Base-by-base conservation (phyloP, 2,329 filamentous ascomycete genomes). In the Neopestalotiopsis clavispora region DNA sequence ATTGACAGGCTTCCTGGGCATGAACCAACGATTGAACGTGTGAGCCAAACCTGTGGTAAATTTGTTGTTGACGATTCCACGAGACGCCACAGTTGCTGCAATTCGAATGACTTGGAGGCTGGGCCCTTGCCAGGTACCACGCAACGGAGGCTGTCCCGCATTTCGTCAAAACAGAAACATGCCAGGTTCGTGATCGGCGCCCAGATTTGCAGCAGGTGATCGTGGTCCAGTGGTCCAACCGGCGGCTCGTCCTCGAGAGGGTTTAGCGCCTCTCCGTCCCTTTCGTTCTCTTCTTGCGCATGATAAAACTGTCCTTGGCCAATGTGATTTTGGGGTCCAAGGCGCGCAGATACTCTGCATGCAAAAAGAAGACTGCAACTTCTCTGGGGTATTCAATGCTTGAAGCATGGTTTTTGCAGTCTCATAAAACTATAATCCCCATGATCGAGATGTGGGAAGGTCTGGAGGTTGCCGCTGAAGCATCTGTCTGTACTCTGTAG, bases 171-270 rank as follows among this genome's bases (percentile, higher is more conserved):
- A 68, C 60, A 67, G 66, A 68, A 69, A 69, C 68, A 69, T 69
- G 63, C 68, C 68, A 69, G 66, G 68, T 69, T 49, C 65, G 65
- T 67, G 68, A 69, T 69, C 68, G 68, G 68, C 68, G 67, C 34
- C 67, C 42, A 67, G 65, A 67, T 65, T 69, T 66, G 66, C 65
- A 65, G 64, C 65, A 69, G 68, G 66, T 69, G 68, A 69, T 69
- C 68, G 65, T 62, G 67, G 68, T 67, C 57, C 61, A 57, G 65
- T 62, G 67, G 68, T 67, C 57, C 61, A 57, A 60, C 65, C 60
- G 59, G 45, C 45, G 45, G 45, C 65, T 64, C 52, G 34, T 52
- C 57, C 66, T 66, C 34, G 34, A 68, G 23, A 23, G 14, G 40
- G 66, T 52, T 68, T 69, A 69, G 68, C 68, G 65, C 59, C n/a